Evolutionary conservation across 345 rosid species (phyloP), one percentile per base, ranked within the genome.

Genomic region (Firmiana major): DNA sequence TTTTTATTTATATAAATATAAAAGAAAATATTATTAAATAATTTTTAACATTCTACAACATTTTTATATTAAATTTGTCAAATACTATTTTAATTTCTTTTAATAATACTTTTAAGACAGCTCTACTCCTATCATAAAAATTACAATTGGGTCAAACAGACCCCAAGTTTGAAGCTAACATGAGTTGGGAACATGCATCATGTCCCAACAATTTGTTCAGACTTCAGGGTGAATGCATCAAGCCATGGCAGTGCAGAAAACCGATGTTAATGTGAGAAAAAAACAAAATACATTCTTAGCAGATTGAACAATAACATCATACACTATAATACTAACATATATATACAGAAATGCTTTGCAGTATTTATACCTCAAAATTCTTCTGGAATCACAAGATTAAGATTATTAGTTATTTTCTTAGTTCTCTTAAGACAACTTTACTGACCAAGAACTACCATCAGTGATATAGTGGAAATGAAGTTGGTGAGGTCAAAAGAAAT

Each of bases 391-490:
- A 67, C n/a, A 42, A 43, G 21, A 45, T 46, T 69, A 54, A 46
- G 73, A 69, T 13, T 9, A 70, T 49, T 70, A 2, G 26, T 15
- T 28, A 70, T 26, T 69, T 7, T 8, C 38, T 9, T 16, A 7
- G n/a, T 31, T 63, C 5, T 63, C 19, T 31, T 34, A 24, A 11
- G 63, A 24, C 63, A 26, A 8, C 7, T 24, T 69, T 26, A 48
- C 42, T 16, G 15, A 69, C 73, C 58, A 26, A 49, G 15, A 16
- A 48, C 73, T 26, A 71, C 11, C 15, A 31, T 19, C 3, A 2
- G 31, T 31, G 63, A 53, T 40, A 34, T 13, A 71, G 75, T 71
- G 62, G 62, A 53, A 71, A 71, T 51, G 31, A 71, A 71, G 75
- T 19, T 19, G 45, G 24, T 31, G 13, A 21, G 76, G 65, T 73